Percentiles rank a stretch among this genome's conserved stretches.
Conservation (phyloP, 1,139 yeast genomes). For the Pichia sp. region DNA sequence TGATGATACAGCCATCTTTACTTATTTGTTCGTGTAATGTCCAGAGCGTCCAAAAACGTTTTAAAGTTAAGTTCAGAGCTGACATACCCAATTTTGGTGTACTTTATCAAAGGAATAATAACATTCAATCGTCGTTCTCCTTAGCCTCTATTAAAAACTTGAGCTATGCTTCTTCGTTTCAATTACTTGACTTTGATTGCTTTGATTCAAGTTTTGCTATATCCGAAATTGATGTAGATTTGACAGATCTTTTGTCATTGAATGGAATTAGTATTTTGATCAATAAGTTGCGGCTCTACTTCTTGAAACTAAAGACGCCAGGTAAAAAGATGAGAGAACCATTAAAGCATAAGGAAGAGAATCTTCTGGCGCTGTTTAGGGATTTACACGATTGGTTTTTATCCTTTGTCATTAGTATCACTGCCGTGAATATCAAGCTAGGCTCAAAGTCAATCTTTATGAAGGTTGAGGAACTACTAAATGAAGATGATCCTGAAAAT, state of each 20-base stretch:
- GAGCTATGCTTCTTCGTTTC: slow-evolving; percentile 3
- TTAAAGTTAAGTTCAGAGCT: slow-evolving; percentile 14
- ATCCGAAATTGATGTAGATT: slow-evolving; percentile 10
- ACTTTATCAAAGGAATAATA: slow-evolving; percentile 16
- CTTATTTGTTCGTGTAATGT: slow-evolving; percentile 17
- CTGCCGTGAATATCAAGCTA: slow-evolving; percentile 32
- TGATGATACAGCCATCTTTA: slow-evolving; percentile 20
- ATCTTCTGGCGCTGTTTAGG: slow-evolving; percentile 28
- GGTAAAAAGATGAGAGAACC: background rate
- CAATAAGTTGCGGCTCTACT: slow-evolving; percentile 2
- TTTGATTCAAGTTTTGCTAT: slow-evolving; percentile 9
- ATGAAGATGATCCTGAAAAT: slow-evolving; percentile 13
- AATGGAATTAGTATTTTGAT: slow-evolving; percentile 15
- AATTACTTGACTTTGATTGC: slow-evolving; percentile 1
- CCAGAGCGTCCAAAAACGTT: slow-evolving; percentile 1
- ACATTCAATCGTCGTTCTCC: slow-evolving; percentile 5
- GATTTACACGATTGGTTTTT: slow-evolving; percentile 45
- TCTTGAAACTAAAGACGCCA: background rate
- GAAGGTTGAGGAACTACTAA: slow-evolving; percentile 24
- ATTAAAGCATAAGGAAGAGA: background rate
- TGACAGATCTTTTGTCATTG: slow-evolving; percentile 12
- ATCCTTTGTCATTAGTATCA: slow-evolving; percentile 31
- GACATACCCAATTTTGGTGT: slow-evolving; percentile 19
- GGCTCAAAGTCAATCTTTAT: slow-evolving; percentile 60
- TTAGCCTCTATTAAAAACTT: slow-evolving; percentile 14